Evolutionary conservation across 2,329 filamentous ascomycete genomes (phyloP).

Genomic region (Colletotrichum zoysiae): DNA sequence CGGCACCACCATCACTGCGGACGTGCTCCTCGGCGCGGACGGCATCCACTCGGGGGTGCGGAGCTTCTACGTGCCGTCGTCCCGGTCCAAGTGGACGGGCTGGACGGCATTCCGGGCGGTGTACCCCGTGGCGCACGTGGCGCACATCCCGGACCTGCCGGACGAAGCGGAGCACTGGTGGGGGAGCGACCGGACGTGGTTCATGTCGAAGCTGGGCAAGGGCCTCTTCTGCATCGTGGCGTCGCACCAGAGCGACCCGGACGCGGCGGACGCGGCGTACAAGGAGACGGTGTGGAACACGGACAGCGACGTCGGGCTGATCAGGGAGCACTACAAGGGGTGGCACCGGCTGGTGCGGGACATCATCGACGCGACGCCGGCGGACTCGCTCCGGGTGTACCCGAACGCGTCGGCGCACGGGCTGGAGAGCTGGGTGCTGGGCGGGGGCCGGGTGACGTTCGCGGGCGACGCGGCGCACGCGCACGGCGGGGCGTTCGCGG

Average conservation of each 20-base stretch:
- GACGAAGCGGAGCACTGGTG: conserved; percentile 60
- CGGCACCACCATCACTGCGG: conserved; percentile 56
- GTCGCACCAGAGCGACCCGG: conserved; percentile 54
- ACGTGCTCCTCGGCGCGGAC: conserved; percentile 65
- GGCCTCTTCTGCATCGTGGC: conserved; percentile 59
- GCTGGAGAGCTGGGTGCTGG: conserved; percentile 57
- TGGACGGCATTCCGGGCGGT: conserved; percentile 60
- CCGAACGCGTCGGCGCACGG: conserved; percentile 57
- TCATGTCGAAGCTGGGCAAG: conserved; percentile 57
- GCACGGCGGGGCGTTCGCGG: conserved; percentile 56
- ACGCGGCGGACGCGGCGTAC: conserved; percentile 48
- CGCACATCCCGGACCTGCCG: conserved; percentile 54
- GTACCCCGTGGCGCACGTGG: conserved; percentile 56
- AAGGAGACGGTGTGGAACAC: conserved; percentile 54
- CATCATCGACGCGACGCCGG: conserved; percentile 56
- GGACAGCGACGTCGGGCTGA: conserved; percentile 51
- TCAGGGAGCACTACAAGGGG: conserved; percentile 54
- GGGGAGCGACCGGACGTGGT: conserved; percentile 57
- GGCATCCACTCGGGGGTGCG: conserved; percentile 64
- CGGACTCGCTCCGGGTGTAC: conserved; percentile 52
- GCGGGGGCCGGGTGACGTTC: conserved; percentile 51
- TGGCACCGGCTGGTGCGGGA: conserved; percentile 58
- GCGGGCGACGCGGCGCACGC: conserved; percentile 57
- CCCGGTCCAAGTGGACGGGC: conserved; percentile 57
- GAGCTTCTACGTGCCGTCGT: conserved; percentile 57